phyloP scores from a whole-genome alignment of 805 yeast genomes.

The Vanderwaltozyma verrucispora region DNA sequence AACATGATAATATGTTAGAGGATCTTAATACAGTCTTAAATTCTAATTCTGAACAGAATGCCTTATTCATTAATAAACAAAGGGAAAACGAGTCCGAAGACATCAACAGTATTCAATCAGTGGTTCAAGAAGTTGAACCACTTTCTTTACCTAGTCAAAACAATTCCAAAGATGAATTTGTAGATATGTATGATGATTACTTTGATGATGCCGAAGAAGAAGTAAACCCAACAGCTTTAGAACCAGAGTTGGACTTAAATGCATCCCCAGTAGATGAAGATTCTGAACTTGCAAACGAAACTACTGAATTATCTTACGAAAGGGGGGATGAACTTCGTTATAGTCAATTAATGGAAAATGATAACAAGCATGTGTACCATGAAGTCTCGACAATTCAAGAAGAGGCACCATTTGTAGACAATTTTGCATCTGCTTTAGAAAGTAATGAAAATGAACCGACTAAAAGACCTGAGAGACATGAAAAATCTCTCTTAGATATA shows the following conservation, averaged over 20 bases:
- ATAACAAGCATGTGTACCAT: conserved; percentile 10
- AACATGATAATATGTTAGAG: conserved; percentile 12
- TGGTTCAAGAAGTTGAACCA: conserved; percentile 13
- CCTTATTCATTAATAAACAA: not conserved
- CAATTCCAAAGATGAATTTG: conserved; percentile 2
- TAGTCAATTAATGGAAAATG: conserved; percentile 11
- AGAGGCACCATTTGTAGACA: conserved; percentile 8
- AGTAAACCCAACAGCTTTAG: not conserved
- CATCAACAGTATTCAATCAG: conserved; percentile 21
- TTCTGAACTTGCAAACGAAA: conserved; percentile 10
- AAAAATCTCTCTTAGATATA: conserved; percentile 13
- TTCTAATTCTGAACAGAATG: not conserved
- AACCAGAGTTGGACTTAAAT: not conserved
- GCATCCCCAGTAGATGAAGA: not conserved
- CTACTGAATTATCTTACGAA: conserved; percentile 29
- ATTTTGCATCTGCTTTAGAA: not conserved
- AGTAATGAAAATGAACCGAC: not conserved
- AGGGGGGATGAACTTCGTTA: conserved; percentile 25
- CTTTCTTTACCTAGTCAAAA: not conserved
- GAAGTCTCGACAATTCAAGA: conserved; percentile 27
- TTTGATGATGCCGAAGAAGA: conserved; percentile 1
- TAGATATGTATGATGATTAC: conserved; percentile 5
- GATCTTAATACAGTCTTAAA: conserved; percentile 22
- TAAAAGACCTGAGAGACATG: not conserved
- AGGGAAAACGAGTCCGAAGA: too few species aligned